Evolutionary conservation across 306 rosid species (phyloP).

Genomic region (Dryas octopetala): DNA sequence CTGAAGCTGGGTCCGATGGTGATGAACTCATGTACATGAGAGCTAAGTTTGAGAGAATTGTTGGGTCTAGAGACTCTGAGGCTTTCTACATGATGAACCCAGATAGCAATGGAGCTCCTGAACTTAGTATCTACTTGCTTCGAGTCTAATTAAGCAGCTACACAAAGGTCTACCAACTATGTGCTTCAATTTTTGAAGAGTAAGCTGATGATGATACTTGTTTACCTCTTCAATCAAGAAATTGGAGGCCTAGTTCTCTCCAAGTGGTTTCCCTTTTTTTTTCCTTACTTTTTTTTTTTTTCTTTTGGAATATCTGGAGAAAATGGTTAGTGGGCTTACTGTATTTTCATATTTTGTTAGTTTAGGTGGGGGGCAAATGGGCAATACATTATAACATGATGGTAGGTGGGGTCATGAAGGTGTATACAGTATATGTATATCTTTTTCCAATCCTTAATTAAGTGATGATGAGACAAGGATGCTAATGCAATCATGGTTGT

Average conservation of each 20-base stretch:
- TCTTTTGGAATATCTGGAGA: constrained; percentile 31
- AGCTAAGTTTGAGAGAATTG: constrained; percentile 96
- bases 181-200: constrained; percentile 34
- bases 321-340: constrained; percentile 45
- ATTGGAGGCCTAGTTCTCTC: constrained; percentile 43
- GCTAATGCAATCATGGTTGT: constrained; percentile 64
- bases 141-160: constrained; percentile 58
- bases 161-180: constrained; percentile 12
- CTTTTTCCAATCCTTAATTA: constrained; percentile 50
- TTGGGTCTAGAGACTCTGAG: constrained; percentile 97
- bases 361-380: constrained; percentile 46
- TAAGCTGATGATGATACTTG: constrained; percentile 28
- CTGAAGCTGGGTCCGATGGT: constrained; percentile 50
- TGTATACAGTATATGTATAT: constrained; percentile 60
- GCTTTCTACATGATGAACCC: constrained; percentile 99
- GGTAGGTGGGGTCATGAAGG: constrained; percentile 61
- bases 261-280: constrained; percentile 26
- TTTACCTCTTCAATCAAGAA: constrained; percentile 43
- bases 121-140: constrained; percentile 90
- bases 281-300: not conserved
- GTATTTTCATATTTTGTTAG: constrained; percentile 37
- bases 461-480: constrained; percentile 55
- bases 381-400: constrained; percentile 58
- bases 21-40: constrained; percentile 91
- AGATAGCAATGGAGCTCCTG: constrained; percentile 96